A percentile compares a stretch with the other conserved stretches of the same genome.
phyloP scores from a whole-genome alignment of 2,329 filamentous ascomycete genomes.

The Clarireedia paspali region DNA sequence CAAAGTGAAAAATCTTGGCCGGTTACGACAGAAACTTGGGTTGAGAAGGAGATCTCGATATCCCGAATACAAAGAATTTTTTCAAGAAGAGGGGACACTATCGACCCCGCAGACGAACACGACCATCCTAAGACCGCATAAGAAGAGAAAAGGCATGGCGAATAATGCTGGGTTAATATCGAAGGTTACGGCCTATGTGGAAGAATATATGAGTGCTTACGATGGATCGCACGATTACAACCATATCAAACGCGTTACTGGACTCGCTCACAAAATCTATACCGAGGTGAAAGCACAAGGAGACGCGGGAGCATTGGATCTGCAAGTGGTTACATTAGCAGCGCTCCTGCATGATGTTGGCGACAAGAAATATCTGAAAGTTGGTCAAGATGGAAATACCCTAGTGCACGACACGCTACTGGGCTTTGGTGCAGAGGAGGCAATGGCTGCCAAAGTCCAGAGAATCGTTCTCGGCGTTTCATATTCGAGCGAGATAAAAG shows the following conservation, averaged over 20 bases:
- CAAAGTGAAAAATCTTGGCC: constrained; percentile 21
- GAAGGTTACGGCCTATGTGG: constrained; percentile 54
- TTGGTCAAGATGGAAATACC: constrained; percentile 48
- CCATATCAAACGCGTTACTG: constrained; percentile 74
- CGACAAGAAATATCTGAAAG: constrained; percentile 45
- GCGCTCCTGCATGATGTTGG: constrained; percentile 85
- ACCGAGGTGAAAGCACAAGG: constrained; percentile 21
- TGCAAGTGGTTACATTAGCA: constrained; percentile 46
- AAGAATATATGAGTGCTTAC: constrained; percentile 66
- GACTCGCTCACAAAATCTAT: constrained; percentile 47
- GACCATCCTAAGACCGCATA: constrained; percentile 6
- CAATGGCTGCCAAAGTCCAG: constrained; percentile 62
- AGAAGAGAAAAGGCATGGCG: constrained; percentile 16
- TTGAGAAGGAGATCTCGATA: constrained; percentile 25
- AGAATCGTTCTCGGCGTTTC: constrained; percentile 70
- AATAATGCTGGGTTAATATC: constrained; percentile 33
- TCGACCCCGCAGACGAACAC: not conserved
- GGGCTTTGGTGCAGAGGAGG: constrained; percentile 48
- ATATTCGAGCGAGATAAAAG: constrained; percentile 66
- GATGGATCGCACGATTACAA: constrained; percentile 85
- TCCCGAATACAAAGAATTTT: constrained; percentile 25
- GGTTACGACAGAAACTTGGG: constrained; percentile 25
- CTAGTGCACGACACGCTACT: constrained; percentile 50
- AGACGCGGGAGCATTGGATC: constrained; percentile 43
- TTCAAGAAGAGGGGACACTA: constrained; percentile 14